Evolutionary conservation across 2,329 filamentous ascomycete genomes (phyloP).

Genomic region (Pseudogymnoascus sp.): DNA sequence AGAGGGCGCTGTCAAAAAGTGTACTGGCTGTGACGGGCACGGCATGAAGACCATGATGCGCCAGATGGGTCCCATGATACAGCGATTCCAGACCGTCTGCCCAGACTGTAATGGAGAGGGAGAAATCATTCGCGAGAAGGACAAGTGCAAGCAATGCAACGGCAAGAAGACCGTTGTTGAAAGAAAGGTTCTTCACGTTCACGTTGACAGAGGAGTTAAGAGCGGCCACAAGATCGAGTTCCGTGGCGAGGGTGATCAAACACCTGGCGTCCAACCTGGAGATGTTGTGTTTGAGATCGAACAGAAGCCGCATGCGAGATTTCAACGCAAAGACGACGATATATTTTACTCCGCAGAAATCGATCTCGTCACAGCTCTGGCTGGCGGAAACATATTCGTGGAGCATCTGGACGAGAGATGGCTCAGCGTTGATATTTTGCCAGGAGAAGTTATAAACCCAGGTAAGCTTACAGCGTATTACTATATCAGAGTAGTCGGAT

Average conservation of each 20-base stretch:
- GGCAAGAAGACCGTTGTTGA: conserved; percentile 98
- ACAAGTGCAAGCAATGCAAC: conserved; percentile 91
- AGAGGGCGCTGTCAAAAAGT: conserved; percentile 94
- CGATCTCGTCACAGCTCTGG: conserved; percentile 88
- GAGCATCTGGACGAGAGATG: conserved; percentile 97
- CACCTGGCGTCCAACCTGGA: conserved; percentile 84
- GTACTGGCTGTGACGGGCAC: conserved; percentile 79
- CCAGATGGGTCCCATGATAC: conserved; percentile 99
- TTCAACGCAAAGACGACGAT: conserved; percentile 94
- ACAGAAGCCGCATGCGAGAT: conserved; percentile 94
- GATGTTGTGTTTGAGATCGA: conserved; percentile 99
- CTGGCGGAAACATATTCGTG: conserved; percentile 81
- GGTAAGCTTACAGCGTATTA: conserved; percentile 50
- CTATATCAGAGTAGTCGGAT: conserved; percentile 16
- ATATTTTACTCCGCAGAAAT: conserved; percentile 93
- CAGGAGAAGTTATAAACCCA: conserved; percentile 89
- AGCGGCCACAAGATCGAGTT: conserved; percentile 96
- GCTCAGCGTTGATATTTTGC: conserved; percentile 86
- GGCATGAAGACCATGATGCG: conserved; percentile 99
- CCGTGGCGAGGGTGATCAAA: conserved; percentile 91
- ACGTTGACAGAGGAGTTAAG: conserved; percentile 90
- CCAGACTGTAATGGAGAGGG: conserved; percentile 97
- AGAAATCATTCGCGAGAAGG: conserved; percentile 93
- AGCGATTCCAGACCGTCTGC: conserved; percentile 98
- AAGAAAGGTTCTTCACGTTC: conserved; percentile 95